These are phyloP conservation scores for Limnanthes douglasii DNA, from an alignment of 345 rosid genomes.

Conservation along the genomic window DNA sequence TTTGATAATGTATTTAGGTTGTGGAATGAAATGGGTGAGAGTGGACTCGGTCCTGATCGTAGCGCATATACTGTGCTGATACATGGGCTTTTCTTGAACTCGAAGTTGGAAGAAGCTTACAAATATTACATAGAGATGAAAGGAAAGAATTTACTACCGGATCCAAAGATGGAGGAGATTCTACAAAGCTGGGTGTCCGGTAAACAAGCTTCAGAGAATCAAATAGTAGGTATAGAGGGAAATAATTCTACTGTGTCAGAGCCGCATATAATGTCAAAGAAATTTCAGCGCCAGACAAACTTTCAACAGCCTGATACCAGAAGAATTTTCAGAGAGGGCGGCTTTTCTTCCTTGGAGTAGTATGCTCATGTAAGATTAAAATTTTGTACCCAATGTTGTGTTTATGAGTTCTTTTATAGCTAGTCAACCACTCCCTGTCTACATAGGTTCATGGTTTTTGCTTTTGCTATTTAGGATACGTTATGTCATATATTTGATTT, in stretches of 20 bases:
- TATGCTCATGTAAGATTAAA: slow-evolving; percentile 13
- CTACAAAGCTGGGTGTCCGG: slow-evolving; percentile 53
- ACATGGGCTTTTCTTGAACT: slow-evolving; percentile 82
- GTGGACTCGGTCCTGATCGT: slow-evolving; percentile 58
- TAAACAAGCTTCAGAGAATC: slow-evolving; percentile 30
- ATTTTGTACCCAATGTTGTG: not conserved
- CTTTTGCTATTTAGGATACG: slow-evolving; percentile 1
- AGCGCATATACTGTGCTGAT: slow-evolving; percentile 73
- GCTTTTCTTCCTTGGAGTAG: slow-evolving; percentile 50
- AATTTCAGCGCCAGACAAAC: slow-evolving; percentile 17
- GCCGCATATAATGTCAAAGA: slow-evolving; percentile 13
- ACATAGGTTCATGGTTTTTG: slow-evolving; percentile 7
- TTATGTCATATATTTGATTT: not conserved
- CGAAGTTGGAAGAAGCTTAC: slow-evolving; percentile 63
- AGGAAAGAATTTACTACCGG: slow-evolving; percentile 45
- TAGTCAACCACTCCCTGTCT: slow-evolving; percentile 5
- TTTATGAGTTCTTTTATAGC: not conserved
- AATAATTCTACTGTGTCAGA: slow-evolving; percentile 8
- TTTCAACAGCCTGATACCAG: slow-evolving; percentile 51
- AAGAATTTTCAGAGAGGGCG: slow-evolving; percentile 48
- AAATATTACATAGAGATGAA: slow-evolving; percentile 69
- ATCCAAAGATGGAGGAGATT: slow-evolving; percentile 52
- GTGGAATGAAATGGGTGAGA: slow-evolving; percentile 69
- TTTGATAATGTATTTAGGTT: slow-evolving; percentile 42
- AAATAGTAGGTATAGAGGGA: slow-evolving; percentile 11